These are phyloP conservation scores for Aureobasidium sp. DNA, from an alignment of 2,329 filamentous ascomycete genomes.

Conservation along the genomic window DNA sequence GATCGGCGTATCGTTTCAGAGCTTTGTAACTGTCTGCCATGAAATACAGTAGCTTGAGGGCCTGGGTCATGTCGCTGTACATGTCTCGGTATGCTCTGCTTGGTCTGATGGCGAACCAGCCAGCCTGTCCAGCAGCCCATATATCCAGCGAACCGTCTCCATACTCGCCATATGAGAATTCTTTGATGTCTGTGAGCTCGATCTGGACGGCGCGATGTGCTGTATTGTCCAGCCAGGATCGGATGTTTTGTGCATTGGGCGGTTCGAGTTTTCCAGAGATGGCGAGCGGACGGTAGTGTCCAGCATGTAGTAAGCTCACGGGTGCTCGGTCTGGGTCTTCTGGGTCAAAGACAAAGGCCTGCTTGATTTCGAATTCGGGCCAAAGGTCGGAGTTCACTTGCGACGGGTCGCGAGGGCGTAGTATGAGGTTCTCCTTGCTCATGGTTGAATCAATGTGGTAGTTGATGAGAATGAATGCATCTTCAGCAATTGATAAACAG, in stretches of 20 bases:
- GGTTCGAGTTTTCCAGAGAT: constrained; percentile 55
- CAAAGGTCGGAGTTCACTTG: constrained; percentile 43
- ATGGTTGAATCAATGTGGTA: neutral
- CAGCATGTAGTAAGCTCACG: constrained; percentile 56
- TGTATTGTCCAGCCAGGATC: constrained; percentile 19
- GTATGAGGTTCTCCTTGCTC: constrained; percentile 30
- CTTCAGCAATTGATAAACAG: neutral
- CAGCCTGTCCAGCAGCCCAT: constrained; percentile 59
- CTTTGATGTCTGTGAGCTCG: constrained; percentile 48
- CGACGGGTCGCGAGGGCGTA: constrained; percentile 36
- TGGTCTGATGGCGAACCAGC: constrained; percentile 63
- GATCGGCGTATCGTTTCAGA: neutral
- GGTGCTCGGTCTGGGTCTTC: constrained; percentile 35
- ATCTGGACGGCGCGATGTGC: constrained; percentile 31
- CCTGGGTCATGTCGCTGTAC: constrained; percentile 56
- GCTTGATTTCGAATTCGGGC: constrained; percentile 55
- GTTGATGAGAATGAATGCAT: neutral
- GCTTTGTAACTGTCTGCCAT: constrained; percentile 51
- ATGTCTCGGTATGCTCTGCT: constrained; percentile 50
- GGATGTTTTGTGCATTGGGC: constrained; percentile 36
- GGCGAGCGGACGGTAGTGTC: constrained; percentile 53
- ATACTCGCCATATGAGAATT: constrained; percentile 44
- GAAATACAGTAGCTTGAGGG: constrained; percentile 57
- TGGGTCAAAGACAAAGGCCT: constrained; percentile 56
- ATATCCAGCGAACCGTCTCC: constrained; percentile 53